Percentiles rank a stretch among this genome's conserved stretches.
Evolutionary conservation across 805 yeast species (phyloP).

Genomic region (Lachancea thermotolerans): DNA sequence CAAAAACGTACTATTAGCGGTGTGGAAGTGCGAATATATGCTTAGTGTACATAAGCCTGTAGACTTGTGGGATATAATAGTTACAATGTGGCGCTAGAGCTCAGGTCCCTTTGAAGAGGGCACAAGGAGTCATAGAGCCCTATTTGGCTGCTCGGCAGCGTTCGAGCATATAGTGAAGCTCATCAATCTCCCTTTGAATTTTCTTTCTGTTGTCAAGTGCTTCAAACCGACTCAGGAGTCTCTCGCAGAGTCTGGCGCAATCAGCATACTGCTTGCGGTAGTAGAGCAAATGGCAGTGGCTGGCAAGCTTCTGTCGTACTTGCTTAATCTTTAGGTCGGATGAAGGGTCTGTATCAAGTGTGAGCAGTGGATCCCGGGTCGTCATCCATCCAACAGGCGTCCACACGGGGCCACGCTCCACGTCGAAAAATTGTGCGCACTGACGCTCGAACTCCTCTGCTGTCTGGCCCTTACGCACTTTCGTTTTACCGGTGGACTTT

Average conservation of each 20-base stretch:
- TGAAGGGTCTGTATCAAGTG: constrained; percentile 16
- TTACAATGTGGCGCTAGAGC: background rate
- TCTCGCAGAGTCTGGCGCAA: constrained; percentile 43
- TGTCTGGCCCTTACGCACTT: constrained; percentile 61
- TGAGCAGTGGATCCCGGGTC: constrained; percentile 6
- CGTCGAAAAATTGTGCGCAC: constrained; percentile 38
- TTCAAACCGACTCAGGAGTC: constrained; percentile 32
- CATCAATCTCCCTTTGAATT: constrained; percentile 44
- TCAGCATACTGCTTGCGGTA: constrained; percentile 44
- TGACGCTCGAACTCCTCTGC: constrained; percentile 57
- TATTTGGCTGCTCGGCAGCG: background rate
- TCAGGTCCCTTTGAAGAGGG: background rate
- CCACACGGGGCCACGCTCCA: constrained; percentile 49
- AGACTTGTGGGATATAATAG: too few species aligned
- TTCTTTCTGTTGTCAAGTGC: constrained; percentile 35
- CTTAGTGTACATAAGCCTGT: constrained; percentile 5
- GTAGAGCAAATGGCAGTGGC: constrained; percentile 59
- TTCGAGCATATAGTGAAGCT: constrained; percentile 33
- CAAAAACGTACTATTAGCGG: constrained; percentile 37
- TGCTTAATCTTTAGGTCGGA: constrained; percentile 39
- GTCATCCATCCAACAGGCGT: constrained; percentile 36
- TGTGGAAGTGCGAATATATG: constrained; percentile 37
- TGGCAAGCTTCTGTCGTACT: constrained; percentile 48
- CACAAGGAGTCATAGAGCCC: background rate
- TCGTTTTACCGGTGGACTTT: constrained; percentile 41